A percentile compares a stretch with the other conserved stretches of the same genome.
phyloP scores from a whole-genome alignment of 2,329 filamentous ascomycete genomes.

The Septoria linicola region DNA sequence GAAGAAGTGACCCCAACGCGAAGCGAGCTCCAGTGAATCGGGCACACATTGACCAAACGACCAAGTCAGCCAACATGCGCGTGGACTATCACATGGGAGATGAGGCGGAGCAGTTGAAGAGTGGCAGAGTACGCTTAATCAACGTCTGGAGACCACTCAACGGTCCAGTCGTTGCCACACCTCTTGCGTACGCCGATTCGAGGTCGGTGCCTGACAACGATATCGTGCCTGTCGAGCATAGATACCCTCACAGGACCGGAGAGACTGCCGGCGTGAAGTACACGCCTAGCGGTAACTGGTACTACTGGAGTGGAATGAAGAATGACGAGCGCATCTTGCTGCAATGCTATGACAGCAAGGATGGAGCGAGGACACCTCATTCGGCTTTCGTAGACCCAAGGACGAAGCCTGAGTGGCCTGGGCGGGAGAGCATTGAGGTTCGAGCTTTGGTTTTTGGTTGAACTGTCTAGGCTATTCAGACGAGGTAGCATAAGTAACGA shows the following conservation, averaged over 20 bases:
- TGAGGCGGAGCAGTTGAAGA: conserved; percentile 66
- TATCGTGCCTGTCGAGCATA: conserved; percentile 69
- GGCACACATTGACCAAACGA: conserved; percentile 83
- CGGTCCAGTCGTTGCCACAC: conserved; percentile 56
- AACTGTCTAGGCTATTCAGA: too few species aligned
- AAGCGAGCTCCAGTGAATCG: conserved; percentile 66
- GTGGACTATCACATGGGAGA: conserved; percentile 65
- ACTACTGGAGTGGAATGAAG: conserved; percentile 77
- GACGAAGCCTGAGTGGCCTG: conserved; percentile 62
- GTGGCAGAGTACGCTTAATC: conserved; percentile 74
- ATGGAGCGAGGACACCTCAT: conserved; percentile 57
- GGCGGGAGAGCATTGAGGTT: conserved; percentile 86
- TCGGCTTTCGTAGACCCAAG: conserved; percentile 76
- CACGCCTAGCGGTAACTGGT: conserved; percentile 66
- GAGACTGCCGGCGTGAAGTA: conserved; percentile 70
- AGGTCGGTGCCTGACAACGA: conserved; percentile 59
- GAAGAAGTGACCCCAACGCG: conserved; percentile 61
- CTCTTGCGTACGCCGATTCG: conserved; percentile 59
- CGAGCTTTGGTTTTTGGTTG: conserved; percentile 72
- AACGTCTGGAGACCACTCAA: conserved; percentile 78
- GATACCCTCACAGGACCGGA: conserved; percentile 69
- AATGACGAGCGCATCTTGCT: conserved; percentile 56
- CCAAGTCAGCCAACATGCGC: conserved; percentile 62
- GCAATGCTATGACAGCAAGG: conserved; percentile 49
- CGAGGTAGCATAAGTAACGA: too few species aligned